Base-by-base conservation (phyloP, 805 yeast species). In the Candida sakaeoensis region DNA sequence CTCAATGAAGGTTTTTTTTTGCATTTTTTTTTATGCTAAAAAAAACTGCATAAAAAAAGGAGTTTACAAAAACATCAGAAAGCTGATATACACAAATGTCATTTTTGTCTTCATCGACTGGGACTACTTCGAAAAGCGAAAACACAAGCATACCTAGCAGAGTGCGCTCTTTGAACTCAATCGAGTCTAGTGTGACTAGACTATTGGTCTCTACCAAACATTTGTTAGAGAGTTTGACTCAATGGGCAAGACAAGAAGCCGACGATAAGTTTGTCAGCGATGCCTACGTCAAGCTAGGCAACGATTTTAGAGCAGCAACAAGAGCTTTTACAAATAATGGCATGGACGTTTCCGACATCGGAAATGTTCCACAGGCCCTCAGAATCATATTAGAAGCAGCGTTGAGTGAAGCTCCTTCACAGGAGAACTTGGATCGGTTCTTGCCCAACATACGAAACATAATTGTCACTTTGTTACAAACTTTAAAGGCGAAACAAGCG, bases 211-310 rank as follows among this genome's bases (percentile, higher is more conserved):
- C 95, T 1, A 89, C 98, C 0, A 91, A 91, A 53, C 89, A 86
- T 42, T 68, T 91, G 9, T 68, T 93, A n/a, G 95, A 87, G 52
- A 75, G 86, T 13, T 65, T 93, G 37, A 87, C 95, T 0, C 86
- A 80, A 45, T 93, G 99, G 99, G 90, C 98, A 1, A 72, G 78
- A 45, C 79, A 77, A 16, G 72, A 75, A n/a, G 89, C 87, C 5
- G 74, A 82, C 17, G 98, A 90, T 33, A 77, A 77, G 41, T 86
- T 78, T 46, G 97, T 93, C 2, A 87, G 96, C 2, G 87, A 89
- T 52, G 85, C 89, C 3, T 93, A 88, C 58, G 99, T 93, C 12
- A 82, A 79, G 48, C 73, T 93, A 21, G 99, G 99, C 0, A 93
- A 90, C 54, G 97, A 91, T 60, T 93, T 89, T 69, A 81, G 91